These are phyloP conservation scores for Aureobasidium sp. DNA, from an alignment of 2,329 filamentous ascomycete genomes.

Conservation along the genomic window DNA sequence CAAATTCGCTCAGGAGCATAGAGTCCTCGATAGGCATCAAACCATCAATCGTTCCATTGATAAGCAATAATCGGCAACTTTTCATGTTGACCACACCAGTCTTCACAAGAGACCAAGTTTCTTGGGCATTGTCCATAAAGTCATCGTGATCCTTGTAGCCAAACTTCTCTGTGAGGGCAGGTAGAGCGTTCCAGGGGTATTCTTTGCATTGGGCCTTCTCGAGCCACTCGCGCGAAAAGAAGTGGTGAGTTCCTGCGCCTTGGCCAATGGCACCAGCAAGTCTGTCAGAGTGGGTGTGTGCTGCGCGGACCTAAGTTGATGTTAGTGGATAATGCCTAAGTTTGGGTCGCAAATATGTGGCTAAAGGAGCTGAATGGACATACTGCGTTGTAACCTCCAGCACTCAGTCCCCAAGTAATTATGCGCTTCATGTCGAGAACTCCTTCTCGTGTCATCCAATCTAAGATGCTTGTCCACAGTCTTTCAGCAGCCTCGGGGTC, in stretches of 20 bases:
- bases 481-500: conserved; percentile 56
- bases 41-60: conserved; percentile 57
- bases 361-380: conserved; percentile 23
- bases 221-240: conserved; percentile 55
- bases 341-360: too few species aligned
- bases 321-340: background rate
- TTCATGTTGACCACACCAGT: conserved; percentile 48
- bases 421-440: conserved; percentile 52
- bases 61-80: conserved; percentile 51
- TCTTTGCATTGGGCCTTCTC: conserved; percentile 58
- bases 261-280: conserved; percentile 55
- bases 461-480: conserved; percentile 55
- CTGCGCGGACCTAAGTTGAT: conserved; percentile 40
- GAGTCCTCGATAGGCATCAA: conserved; percentile 64
- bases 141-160: conserved; percentile 23
- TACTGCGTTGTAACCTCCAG: conserved; percentile 60
- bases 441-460: conserved; percentile 49
- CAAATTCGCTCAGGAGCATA: conserved; percentile 58
- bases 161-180: conserved; percentile 53
- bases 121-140: conserved; percentile 33
- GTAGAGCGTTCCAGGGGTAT: conserved; percentile 37
- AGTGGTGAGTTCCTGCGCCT: conserved; percentile 57
- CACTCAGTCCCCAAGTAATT: conserved; percentile 58
- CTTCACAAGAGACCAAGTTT: conserved; percentile 57
- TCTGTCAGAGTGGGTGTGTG: conserved; percentile 55